Conservation (phyloP, 2,329 filamentous ascomycete genomes). For the Periconia sp. region DNA sequence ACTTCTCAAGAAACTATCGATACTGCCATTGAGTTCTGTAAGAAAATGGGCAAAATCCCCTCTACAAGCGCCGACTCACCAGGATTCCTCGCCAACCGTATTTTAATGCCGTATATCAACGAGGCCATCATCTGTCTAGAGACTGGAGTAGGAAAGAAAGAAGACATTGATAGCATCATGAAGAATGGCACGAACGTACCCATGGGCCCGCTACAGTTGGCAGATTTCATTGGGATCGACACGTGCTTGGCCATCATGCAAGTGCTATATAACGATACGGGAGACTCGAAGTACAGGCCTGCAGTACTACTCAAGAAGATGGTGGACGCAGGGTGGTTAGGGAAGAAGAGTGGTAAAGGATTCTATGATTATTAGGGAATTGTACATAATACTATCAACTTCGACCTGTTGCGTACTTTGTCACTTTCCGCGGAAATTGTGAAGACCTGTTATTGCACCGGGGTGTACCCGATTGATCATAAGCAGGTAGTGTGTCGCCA, state of each 20-base stretch:
- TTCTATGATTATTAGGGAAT: slow-evolving; percentile 80
- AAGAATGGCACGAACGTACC: slow-evolving; percentile 99
- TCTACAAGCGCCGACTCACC: slow-evolving; percentile 88
- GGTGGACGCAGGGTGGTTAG: slow-evolving; percentile 97
- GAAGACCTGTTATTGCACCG: no score
- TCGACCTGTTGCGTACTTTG: no score
- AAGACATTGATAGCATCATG: slow-evolving; percentile 98
- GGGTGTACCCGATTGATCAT: no score
- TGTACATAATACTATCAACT: neutral
- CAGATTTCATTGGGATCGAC: slow-evolving; percentile 96
- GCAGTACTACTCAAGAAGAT: slow-evolving; percentile 88
- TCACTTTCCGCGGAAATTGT: no score
- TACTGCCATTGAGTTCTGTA: slow-evolving; percentile 83
- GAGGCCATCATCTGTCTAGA: slow-evolving; percentile 96
- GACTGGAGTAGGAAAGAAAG: slow-evolving; percentile 84
- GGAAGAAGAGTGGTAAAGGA: slow-evolving; percentile 96
- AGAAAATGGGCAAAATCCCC: slow-evolving; percentile 90
- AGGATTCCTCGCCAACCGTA: slow-evolving; percentile 94
- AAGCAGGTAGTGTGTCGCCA: no score
- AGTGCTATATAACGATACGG: slow-evolving; percentile 87
- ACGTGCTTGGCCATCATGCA: slow-evolving; percentile 98
- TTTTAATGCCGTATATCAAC: slow-evolving; percentile 99
- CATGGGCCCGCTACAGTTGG: slow-evolving; percentile 92
- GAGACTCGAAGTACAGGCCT: slow-evolving; percentile 94
- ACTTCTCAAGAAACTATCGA: slow-evolving; percentile 83